Conservation (phyloP, 257 asterid species). For the Solanum clarkiae region DNA sequence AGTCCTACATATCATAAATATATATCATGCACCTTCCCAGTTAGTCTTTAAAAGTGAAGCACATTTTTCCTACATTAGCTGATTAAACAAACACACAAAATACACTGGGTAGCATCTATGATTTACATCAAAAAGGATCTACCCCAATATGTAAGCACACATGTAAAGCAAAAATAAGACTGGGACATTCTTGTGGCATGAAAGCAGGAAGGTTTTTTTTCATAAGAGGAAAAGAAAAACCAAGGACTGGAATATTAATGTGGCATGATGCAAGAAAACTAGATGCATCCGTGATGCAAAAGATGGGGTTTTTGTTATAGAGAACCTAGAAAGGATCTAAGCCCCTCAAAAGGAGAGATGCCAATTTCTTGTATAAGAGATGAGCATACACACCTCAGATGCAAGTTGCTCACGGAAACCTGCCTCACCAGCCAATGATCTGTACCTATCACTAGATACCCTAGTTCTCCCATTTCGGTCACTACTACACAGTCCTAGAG, state of each 20-base stretch:
- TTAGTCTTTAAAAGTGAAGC: background rate
- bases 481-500: constrained; percentile 22
- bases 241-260: background rate
- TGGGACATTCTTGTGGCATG: background rate
- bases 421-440: constrained; percentile 30
- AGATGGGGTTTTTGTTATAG: background rate
- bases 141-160: background rate
- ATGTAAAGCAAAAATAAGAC: background rate
- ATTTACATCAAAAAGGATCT: background rate
- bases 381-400: constrained; percentile 35
- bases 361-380: background rate
- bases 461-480: constrained; percentile 41
- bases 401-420: constrained; percentile 33
- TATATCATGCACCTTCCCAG: background rate
- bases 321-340: background rate
- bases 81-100: background rate
- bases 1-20: background rate
- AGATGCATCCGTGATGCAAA: background rate
- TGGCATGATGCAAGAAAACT: background rate
- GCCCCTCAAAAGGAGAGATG: background rate
- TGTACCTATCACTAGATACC: constrained; percentile 31
- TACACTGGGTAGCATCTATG: background rate
- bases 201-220: background rate
- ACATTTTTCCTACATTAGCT: background rate
- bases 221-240: background rate